Evolutionary conservation across 2,329 filamentous ascomycete genomes (phyloP).

Genomic region (Cercospora canescens): DNA sequence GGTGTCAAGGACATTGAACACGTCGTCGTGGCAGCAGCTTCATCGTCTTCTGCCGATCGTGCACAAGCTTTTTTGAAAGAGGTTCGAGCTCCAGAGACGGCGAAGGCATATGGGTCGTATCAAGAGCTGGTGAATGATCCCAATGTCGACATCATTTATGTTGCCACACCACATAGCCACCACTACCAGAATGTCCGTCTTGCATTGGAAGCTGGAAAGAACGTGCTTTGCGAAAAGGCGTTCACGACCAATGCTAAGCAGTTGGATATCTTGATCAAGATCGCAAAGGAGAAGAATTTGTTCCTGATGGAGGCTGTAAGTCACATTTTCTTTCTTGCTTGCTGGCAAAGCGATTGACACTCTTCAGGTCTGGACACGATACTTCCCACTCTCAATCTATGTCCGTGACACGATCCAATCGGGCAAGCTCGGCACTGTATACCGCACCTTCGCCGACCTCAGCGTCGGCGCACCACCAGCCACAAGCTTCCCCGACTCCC

Average conservation of each 20-base stretch:
- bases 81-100: constrained; percentile 66
- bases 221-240: constrained; percentile 88
- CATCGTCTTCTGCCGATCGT: constrained; percentile 69
- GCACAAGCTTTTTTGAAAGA: constrained; percentile 73
- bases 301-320: constrained; percentile 65
- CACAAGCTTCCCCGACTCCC: constrained; percentile 58
- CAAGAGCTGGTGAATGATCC: constrained; percentile 76
- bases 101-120: constrained; percentile 78
- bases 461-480: constrained; percentile 63
- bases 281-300: constrained; percentile 72
- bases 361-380: constrained; percentile 74
- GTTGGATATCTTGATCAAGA: constrained; percentile 68
- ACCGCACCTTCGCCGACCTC: constrained; percentile 58
- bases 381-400: constrained; percentile 80
- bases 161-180: constrained; percentile 88
- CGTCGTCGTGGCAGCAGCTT: constrained; percentile 76
- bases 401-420: constrained; percentile 65
- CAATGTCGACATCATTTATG: constrained; percentile 81
- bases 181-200: constrained; percentile 90
- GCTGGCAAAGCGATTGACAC: not conserved
- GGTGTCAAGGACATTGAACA: constrained; percentile 73
- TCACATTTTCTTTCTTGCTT: not conserved
- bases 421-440: constrained; percentile 56
- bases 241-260: constrained; percentile 83
- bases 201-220: constrained; percentile 79